Evolutionary conservation across 208 protist genomes (phyloP), one percentile per base, ranked within the genome.

Genomic region (Leishmania tropica): DNA sequence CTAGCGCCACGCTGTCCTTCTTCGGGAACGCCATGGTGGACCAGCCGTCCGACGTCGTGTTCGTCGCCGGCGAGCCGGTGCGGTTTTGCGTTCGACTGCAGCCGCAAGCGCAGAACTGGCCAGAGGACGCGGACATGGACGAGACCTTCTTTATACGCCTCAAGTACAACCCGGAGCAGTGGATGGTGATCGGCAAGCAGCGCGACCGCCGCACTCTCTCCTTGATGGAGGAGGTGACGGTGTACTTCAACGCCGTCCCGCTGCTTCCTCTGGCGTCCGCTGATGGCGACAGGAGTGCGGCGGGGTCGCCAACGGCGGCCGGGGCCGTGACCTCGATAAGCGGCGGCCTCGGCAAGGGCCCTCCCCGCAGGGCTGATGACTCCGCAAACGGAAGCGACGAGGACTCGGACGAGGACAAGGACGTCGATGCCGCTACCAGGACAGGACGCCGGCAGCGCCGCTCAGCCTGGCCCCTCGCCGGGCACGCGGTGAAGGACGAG

Each of bases 151-250:
- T 95, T n/a, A 89, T 97, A 37, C 76, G 83, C 5, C 89, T 97
- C 40, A 85, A 89, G 75, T 89, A 84, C 70, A 88, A 95, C 79
- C 80, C 92, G n/a, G 42, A 81, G 71, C 81, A 91, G 83, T 97
- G 94, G 93, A 89, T 95, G 85, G 87, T 96, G 47, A 88, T 91
- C n/a, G 94, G 94, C 42, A 93, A 92, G 81, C 89, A 94, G 81
- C 88, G 92, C 31, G 77, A 93, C 64, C 92, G 90, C 7, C 88
- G 84, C 15, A 87, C 83, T 37, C 87, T 97, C 1, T 96, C 94
- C 1, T 82, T 94, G 76, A 92, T 92, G 90, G 90, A 96, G 35
- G 88, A 93, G 45, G 81, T 85, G 37, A 90, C 85, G 31, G 72
- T 95, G 47, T 87, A 88, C 79, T 96, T 94, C 80, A 95, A 93